A percentile compares a stretch with the other conserved stretches of the same genome.
phyloP scores from a whole-genome alignment of 2,329 filamentous ascomycete genomes.

The Penicillium sp. region DNA sequence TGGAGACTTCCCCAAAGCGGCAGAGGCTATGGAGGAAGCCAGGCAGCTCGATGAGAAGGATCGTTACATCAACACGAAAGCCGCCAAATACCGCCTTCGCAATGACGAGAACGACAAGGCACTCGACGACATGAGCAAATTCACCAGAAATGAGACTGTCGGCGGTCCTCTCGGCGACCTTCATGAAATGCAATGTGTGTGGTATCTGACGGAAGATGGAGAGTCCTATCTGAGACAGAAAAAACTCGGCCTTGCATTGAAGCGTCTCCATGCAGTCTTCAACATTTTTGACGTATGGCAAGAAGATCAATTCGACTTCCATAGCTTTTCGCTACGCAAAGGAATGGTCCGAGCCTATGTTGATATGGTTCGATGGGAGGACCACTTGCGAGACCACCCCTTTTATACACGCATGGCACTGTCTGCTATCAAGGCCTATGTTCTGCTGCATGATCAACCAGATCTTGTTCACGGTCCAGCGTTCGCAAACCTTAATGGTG shows the following conservation, averaged over 20 bases:
- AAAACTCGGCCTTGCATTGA: constrained; percentile 80
- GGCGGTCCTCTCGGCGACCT: constrained; percentile 87
- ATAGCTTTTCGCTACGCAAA: constrained; percentile 94
- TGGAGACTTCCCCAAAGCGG: constrained; percentile 73
- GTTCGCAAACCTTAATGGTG: constrained; percentile 53
- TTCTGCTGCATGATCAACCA: constrained; percentile 73
- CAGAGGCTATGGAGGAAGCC: constrained; percentile 83
- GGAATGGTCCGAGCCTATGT: constrained; percentile 93
- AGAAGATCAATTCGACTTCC: constrained; percentile 98
- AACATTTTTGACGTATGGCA: constrained; percentile 97
- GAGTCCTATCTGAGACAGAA: constrained; percentile 80
- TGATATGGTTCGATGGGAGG: constrained; percentile 96
- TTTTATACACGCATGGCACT: constrained; percentile 85
- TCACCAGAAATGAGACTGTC: constrained; percentile 84
- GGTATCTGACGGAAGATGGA: constrained; percentile 94
- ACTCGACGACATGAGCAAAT: constrained; percentile 83
- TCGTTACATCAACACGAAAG: constrained; percentile 97
- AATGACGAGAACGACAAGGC: constrained; percentile 87
- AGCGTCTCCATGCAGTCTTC: constrained; percentile 82
- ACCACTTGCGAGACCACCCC: constrained; percentile 83
- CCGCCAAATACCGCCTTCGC: constrained; percentile 91
- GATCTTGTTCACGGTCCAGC: constrained; percentile 57
- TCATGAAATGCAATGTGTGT: constrained; percentile 97
- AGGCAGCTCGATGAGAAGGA: constrained; percentile 83
- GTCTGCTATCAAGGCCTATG: constrained; percentile 74